Conservation (phyloP, 257 asterid genomes). For the Cinchona pubescens region DNA sequence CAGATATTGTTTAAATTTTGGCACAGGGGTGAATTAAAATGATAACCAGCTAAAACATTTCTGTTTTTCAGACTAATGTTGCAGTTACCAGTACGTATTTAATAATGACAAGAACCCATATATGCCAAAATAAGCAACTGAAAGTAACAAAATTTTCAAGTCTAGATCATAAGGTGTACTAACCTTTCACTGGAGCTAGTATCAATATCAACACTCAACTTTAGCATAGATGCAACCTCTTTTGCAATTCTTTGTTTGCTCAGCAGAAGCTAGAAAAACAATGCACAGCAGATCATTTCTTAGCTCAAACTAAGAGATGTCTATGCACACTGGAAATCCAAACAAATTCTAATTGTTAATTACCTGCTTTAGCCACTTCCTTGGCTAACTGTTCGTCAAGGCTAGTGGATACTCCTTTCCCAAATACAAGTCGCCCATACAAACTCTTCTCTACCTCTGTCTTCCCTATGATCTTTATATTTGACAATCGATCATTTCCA, state of each 20-base stretch:
- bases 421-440: conserved; percentile 79
- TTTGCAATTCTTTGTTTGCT: conserved; percentile 80
- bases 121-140: not conserved
- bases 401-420: conserved; percentile 71
- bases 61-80: not conserved
- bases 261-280: conserved; percentile 63
- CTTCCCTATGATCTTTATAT: conserved; percentile 59
- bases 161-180: conserved; percentile 1
- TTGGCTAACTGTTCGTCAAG: conserved; percentile 79
- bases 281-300: not conserved
- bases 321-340: not conserved
- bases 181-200: conserved; percentile 78
- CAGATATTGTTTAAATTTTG: not conserved
- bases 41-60: not conserved
- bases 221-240: conserved; percentile 87
- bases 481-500: conserved; percentile 62
- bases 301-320: not conserved
- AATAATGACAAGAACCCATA: not conserved
- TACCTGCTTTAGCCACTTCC: conserved; percentile 88
- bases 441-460: conserved; percentile 71
- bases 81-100: not conserved
- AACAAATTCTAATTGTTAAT: conserved; percentile 10
- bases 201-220: conserved; percentile 74
- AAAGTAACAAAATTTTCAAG: not conserved
- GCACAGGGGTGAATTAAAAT: not conserved